Percentiles rank a stretch among this genome's conserved stretches.
Conservation (phyloP, 2,329 filamentous ascomycete species). For the Colletotrichum theobromicola region DNA sequence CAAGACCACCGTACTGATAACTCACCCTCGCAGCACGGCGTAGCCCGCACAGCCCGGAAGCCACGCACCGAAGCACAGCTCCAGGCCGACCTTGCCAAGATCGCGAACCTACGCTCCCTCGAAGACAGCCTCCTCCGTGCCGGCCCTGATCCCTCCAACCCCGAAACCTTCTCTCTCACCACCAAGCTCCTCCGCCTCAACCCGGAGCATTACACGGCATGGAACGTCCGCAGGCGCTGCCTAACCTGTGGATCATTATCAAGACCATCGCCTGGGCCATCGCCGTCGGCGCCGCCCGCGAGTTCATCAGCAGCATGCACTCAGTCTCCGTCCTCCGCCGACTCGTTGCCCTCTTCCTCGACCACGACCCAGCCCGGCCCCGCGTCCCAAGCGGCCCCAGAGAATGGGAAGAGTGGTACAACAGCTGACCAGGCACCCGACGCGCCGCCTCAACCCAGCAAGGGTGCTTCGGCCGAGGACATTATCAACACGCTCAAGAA, state of each 20-base stretch:
- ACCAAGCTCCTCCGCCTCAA: conserved; percentile 78
- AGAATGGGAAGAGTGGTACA: conserved; percentile 59
- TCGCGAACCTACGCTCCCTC: conserved; percentile 75
- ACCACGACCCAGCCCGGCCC: conserved; percentile 54
- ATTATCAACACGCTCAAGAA: conserved; percentile 49
- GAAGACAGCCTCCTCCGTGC: conserved; percentile 45
- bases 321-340: conserved; percentile 68
- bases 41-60: conserved; percentile 69
- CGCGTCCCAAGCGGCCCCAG: conserved; percentile 45
- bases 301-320: conserved; percentile 58
- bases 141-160: conserved; percentile 19
- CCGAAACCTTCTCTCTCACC: conserved; percentile 68
- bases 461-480: conserved; percentile 23
- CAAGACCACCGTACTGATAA: background rate
- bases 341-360: conserved; percentile 59
- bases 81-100: conserved; percentile 75
- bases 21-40: conserved; percentile 71
- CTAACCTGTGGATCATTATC: conserved; percentile 65
- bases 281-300: conserved; percentile 59
- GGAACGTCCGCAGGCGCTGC: conserved; percentile 83
- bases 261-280: conserved; percentile 55
- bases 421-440: conserved; percentile 46
- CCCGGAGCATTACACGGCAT: conserved; percentile 89
- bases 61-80: conserved; percentile 72
- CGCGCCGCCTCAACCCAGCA: background rate